Evolutionary conservation across 225 moss, liverwort and hornwort genomes (phyloP).

Genomic region (Antitrichia curtipendula): DNA sequence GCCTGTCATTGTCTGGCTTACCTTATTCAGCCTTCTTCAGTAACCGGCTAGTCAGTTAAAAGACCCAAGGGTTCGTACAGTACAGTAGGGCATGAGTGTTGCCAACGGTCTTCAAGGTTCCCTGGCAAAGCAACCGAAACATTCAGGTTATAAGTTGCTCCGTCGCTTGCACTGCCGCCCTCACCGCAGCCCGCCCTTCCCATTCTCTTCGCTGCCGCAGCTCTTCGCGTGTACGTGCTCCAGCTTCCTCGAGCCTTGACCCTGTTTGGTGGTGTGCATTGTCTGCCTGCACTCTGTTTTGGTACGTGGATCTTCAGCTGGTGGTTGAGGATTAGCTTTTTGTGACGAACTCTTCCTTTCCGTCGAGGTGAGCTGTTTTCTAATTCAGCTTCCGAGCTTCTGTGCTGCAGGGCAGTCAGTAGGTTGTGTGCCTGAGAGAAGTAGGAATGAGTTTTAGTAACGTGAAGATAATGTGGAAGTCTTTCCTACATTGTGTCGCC

Average conservation of each 20-base stretch:
- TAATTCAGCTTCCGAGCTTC: background rate
- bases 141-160: background rate
- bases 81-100: background rate
- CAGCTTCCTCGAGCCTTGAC: background rate
- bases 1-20: background rate
- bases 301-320: background rate
- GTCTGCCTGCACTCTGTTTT: background rate
- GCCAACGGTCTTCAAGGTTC: background rate
- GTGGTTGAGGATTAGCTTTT: background rate
- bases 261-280: background rate
- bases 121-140: background rate
- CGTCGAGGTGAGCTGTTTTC: no score
- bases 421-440: background rate
- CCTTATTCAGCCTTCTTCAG: background rate
- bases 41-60: background rate
- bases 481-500: background rate
- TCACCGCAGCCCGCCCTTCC: background rate
- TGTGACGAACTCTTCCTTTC: background rate
- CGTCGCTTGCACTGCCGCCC: accelerated
- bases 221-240: background rate
- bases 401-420: background rate
- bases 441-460: no score
- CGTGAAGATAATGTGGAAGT: no score
- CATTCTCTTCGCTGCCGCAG: background rate
- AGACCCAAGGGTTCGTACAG: background rate